phyloP scores from a whole-genome alignment of 2,329 filamentous ascomycete genomes.

The Fusarium bulbicola region DNA sequence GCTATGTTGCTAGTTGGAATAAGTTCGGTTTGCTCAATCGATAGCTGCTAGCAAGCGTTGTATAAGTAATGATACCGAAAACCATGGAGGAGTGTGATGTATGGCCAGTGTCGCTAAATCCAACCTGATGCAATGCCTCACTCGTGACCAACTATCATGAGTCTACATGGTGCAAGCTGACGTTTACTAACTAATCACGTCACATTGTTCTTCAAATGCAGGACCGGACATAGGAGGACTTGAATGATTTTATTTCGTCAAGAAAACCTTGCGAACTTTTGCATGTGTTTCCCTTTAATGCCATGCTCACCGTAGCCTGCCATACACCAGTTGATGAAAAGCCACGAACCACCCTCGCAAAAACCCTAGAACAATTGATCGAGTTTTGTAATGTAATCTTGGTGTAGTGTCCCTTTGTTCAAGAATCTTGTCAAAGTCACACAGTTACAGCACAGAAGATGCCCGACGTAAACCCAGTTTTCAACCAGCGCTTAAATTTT shows the following conservation, averaged over 20 bases:
- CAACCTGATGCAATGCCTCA: not conserved
- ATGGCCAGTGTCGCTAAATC: not conserved
- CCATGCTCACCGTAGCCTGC: conserved; percentile 52
- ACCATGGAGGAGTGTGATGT: not conserved
- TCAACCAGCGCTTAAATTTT: conserved; percentile 40
- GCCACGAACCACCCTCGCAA: conserved; percentile 49
- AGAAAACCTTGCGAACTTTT: conserved; percentile 49
- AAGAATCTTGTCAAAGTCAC: conserved; percentile 31
- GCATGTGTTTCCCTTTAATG: conserved; percentile 52
- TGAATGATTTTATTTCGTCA: conserved; percentile 51
- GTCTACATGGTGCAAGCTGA: not conserved
- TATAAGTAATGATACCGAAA: not conserved
- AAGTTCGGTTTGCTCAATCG: not conserved
- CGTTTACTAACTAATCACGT: not conserved
- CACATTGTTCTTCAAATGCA: conserved; percentile 2
- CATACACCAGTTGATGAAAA: conserved; percentile 53
- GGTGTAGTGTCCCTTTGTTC: conserved; percentile 23
- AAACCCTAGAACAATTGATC: conserved; percentile 44
- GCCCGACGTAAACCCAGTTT: conserved; percentile 37
- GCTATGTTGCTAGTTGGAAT: not conserved
- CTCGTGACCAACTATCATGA: not conserved
- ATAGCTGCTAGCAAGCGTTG: not conserved
- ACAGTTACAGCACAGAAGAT: conserved; percentile 34
- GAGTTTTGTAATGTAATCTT: conserved; percentile 30
- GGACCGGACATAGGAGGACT: conserved; percentile 37